Evolutionary conservation across 1,284 basidiomycete species (phyloP).

Genomic region (Apiotrichum akiyoshidainum): DNA sequence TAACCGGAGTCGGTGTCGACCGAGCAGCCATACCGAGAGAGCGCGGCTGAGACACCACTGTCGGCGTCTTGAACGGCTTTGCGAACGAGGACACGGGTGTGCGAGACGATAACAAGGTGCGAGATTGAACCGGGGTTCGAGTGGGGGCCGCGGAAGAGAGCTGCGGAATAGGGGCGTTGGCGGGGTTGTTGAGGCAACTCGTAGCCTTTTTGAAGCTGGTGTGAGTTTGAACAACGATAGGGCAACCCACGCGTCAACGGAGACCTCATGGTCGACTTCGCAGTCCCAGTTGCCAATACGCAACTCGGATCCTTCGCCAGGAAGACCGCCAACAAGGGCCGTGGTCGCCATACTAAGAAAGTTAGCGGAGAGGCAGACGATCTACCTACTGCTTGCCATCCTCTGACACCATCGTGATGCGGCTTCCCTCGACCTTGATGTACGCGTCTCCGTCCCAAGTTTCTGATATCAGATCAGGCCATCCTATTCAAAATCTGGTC

Average conservation of each 20-base stretch:
- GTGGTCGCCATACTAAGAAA: conserved; percentile 31
- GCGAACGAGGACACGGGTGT: conserved; percentile 17
- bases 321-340: conserved; percentile 27
- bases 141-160: background rate
- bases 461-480: conserved; percentile 28
- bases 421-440: conserved; percentile 58
- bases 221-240: conserved; percentile 8
- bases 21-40: background rate
- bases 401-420: conserved; percentile 54
- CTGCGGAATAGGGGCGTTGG: conserved; percentile 7
- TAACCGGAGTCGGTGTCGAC: background rate
- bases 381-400: conserved; percentile 42
- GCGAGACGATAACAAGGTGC: background rate
- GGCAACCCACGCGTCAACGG: conserved; percentile 32
- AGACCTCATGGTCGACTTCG: conserved; percentile 33
- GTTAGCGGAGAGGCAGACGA: background rate
- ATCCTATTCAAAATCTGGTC: background rate
- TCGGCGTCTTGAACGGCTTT: conserved; percentile 36
- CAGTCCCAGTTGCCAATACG: conserved; percentile 66
- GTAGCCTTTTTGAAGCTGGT: conserved; percentile 32
- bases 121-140: background rate
- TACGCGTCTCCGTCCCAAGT: conserved; percentile 54
- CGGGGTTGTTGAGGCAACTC: conserved; percentile 30
- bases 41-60: background rate
- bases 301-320: conserved; percentile 51